These are phyloP conservation scores for Pilatotrama ljubarskyi DNA, from an alignment of 768 basidiomycete genomes.

Conservation along the genomic window DNA sequence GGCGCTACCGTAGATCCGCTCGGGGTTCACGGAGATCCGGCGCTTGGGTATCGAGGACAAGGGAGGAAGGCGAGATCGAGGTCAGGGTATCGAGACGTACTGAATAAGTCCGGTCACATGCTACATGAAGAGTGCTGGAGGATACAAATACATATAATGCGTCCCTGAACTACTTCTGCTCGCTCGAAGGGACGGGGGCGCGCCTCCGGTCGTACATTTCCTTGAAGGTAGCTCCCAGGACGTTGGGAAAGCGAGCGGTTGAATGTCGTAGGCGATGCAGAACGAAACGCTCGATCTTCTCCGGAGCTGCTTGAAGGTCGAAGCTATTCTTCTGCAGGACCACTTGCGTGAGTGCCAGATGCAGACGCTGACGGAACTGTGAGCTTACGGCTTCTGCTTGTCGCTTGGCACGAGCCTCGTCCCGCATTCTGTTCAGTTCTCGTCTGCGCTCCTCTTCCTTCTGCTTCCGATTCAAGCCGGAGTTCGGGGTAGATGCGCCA, in stretches of 20 bases:
- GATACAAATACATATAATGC: not conserved
- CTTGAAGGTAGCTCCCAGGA: slow-evolving; percentile 30
- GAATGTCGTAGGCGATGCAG: slow-evolving; percentile 49
- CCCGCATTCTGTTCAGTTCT: slow-evolving; percentile 67
- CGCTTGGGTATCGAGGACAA: not conserved
- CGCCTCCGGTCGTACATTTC: slow-evolving; percentile 23
- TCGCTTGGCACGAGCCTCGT: slow-evolving; percentile 63
- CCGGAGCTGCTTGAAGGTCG: slow-evolving; percentile 30
- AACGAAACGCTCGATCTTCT: slow-evolving; percentile 57
- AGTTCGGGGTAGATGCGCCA: slow-evolving; percentile 26
- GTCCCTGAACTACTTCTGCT: not conserved
- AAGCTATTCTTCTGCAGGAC: slow-evolving; percentile 26
- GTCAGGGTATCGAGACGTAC: not conserved
- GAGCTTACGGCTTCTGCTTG: slow-evolving; percentile 52
- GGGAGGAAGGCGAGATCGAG: not conserved
- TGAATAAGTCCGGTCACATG: not conserved
- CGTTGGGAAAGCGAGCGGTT: slow-evolving; percentile 51
- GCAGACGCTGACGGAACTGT: slow-evolving; percentile 34
- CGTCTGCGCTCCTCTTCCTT: slow-evolving; percentile 69
- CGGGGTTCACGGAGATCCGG: not conserved
- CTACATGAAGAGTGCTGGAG: not conserved
- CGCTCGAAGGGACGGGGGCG: not conserved
- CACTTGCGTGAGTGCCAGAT: no score
- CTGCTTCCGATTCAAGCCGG: slow-evolving; percentile 49
- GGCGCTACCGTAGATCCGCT: no score